These are phyloP conservation scores for Microsporum canis DNA, from an alignment of 2,329 filamentous ascomycete species.

Conservation along the genomic window DNA sequence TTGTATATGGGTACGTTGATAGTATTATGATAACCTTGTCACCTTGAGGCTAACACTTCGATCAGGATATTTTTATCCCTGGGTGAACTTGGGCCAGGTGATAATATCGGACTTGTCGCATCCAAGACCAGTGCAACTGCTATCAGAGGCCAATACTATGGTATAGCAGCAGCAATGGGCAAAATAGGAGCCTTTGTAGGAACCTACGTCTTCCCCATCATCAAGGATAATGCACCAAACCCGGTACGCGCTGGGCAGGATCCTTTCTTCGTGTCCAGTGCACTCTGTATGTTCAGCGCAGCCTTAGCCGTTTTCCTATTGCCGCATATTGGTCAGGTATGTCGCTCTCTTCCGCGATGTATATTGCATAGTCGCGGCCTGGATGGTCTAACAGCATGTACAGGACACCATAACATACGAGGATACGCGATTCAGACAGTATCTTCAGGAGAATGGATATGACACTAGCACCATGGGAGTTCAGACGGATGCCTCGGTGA, in stretches of 20 bases:
- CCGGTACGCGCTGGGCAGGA: slow-evolving; percentile 59
- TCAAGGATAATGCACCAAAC: slow-evolving; percentile 46
- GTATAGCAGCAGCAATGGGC: slow-evolving; percentile 36
- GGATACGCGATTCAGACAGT: slow-evolving; percentile 63
- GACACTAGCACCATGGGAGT: slow-evolving; percentile 52
- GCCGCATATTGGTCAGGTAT: slow-evolving; percentile 56
- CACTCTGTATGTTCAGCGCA: slow-evolving; percentile 65
- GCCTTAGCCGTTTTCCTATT: slow-evolving; percentile 54
- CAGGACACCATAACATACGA: slow-evolving; percentile 73
- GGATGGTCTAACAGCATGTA: not conserved
- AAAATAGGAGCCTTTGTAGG: slow-evolving; percentile 63
- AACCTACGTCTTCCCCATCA: slow-evolving; percentile 68
- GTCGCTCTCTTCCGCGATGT: slow-evolving; percentile 2
- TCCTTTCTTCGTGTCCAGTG: slow-evolving; percentile 76
- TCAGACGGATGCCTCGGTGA: slow-evolving; percentile 8
- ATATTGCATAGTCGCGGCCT: not conserved
- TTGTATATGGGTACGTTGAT: slow-evolving; percentile 54
- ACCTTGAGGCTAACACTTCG: not conserved
- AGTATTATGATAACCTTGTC: not conserved
- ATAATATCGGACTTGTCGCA: slow-evolving; percentile 81
- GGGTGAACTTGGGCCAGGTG: slow-evolving; percentile 73
- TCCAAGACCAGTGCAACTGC: slow-evolving; percentile 81
- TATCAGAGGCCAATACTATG: slow-evolving; percentile 66
- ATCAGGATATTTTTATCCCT: slow-evolving; percentile 58
- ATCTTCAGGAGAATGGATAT: slow-evolving; percentile 62